Base-by-base conservation (phyloP, 306 rosid genomes). In the Prunus mira region DNA sequence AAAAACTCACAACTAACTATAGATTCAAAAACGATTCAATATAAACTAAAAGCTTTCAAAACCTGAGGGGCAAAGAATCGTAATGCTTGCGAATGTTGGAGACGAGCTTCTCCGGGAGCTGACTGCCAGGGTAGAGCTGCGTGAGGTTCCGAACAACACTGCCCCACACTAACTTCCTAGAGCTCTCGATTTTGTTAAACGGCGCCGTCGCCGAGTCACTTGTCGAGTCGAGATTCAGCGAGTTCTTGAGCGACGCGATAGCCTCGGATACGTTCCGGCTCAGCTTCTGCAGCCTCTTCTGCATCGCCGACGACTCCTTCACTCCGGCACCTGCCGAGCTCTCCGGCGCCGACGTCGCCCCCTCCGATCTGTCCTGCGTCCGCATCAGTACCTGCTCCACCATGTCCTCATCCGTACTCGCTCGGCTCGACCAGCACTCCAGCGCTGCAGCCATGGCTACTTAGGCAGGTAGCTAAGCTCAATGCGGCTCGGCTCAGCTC, bases 401-500 rank as follows among this genome's bases (percentile, higher is more conserved):
- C 85, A 84, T 60, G 64, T 89, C 93, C 74, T 93, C 96, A 60
- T 89, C 96, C 7, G 82, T 79, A 57, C 80, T 78, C 73, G 87
- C 83, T 47, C 96, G 87, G 77, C 91, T 82, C 17, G 97, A 93
- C 98, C 98, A 93, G 84, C 98, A 93, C 81, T 93, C 98, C 81
- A 93, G 52, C 6, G 97, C 96, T 0, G 96, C 90, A 3, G 97
- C 96, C 98, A 91, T 91, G 67, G 84, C 80, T 72, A 24, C 19
- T 30, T 60, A 24, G 13, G 45, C 41, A 61, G 18, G 54, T 69
- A 3, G 75, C 18, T 47, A 25, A 38, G 63, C 67, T 73, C 55
- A 72, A 58, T 43, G 67, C 55, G 18, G 66, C 6, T 63, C 13
- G 67, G 45, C 45, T 47, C 52, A 17, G 43, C 41, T 57, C n/a